A percentile compares a stretch with the other conserved stretches of the same genome.
Evolutionary conservation across 345 rosid genomes (phyloP).

Genomic region (Capsella bursapastoris): DNA sequence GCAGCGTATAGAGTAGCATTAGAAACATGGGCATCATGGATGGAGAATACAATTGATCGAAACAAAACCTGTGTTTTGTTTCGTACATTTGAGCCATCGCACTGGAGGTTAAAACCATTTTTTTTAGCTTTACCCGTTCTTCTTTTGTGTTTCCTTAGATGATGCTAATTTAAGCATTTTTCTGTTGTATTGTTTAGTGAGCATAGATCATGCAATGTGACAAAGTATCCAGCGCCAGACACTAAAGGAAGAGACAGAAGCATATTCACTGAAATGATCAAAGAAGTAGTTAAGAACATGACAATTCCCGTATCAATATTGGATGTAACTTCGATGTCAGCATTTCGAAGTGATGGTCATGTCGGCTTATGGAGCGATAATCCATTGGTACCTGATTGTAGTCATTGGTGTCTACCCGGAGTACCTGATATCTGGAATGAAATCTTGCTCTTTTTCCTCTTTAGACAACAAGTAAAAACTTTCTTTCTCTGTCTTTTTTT

Average conservation of each 20-base stretch:
- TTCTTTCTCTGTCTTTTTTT: neutral
- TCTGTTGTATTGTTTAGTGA: slow-evolving; percentile 51
- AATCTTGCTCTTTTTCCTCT: slow-evolving; percentile 62
- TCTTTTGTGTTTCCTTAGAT: slow-evolving; percentile 10
- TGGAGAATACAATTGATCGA: slow-evolving; percentile 54
- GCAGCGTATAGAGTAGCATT: slow-evolving; percentile 73
- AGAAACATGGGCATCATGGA: slow-evolving; percentile 91
- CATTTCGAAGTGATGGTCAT: slow-evolving; percentile 81
- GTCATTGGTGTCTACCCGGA: slow-evolving; percentile 97
- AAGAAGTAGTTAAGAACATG: slow-evolving; percentile 62
- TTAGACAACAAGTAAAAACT: slow-evolving; percentile 42
- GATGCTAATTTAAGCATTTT: neutral
- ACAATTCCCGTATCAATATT: slow-evolving; percentile 64
- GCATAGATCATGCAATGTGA: slow-evolving; percentile 69
- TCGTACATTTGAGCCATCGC: slow-evolving; percentile 89
- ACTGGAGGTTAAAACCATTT: slow-evolving; percentile 66
- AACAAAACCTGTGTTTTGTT: slow-evolving; percentile 72
- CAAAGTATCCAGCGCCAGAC: slow-evolving; percentile 59
- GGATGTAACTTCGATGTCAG: slow-evolving; percentile 78
- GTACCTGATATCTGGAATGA: slow-evolving; percentile 92
- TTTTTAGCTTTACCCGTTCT: neutral
- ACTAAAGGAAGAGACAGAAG: slow-evolving; percentile 60
- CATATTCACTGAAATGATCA: slow-evolving; percentile 56
- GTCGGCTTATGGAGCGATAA: slow-evolving; percentile 85
- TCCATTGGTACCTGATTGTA: slow-evolving; percentile 73